Evolutionary conservation across 441 rosid genomes (phyloP).

Genomic region (Sinapis alba): DNA sequence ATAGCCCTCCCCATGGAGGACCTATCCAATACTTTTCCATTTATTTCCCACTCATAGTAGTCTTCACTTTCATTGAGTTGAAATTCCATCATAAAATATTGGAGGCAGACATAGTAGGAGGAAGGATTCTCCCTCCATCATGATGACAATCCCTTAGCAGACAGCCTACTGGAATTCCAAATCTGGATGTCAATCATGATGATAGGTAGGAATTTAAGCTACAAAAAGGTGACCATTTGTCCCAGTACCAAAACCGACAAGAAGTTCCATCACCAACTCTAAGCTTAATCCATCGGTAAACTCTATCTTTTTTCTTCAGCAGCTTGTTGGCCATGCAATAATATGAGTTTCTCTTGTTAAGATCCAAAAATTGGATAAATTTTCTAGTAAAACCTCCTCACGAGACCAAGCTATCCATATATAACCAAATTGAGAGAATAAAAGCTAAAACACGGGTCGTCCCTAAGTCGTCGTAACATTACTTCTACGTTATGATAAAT

Average conservation of each 20-base stretch:
- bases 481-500: too few species aligned
- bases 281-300: neutral
- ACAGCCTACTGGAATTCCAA: neutral
- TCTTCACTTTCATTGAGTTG: neutral
- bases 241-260: neutral
- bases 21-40: neutral
- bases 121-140: neutral
- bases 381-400: neutral
- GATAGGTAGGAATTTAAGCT: neutral
- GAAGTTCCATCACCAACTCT: neutral
- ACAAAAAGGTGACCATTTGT: neutral
- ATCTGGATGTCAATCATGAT: neutral
- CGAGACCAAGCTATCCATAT: neutral
- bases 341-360: neutral
- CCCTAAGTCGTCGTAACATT: too few species aligned
- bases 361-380: neutral
- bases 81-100: neutral
- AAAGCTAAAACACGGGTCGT: neutral
- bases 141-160: neutral
- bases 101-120: neutral
- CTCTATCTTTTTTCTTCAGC: neutral
- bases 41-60: neutral
- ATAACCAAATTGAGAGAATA: neutral
- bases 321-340: neutral
- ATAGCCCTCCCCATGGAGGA: neutral